These are phyloP conservation scores for Coffea canephora DNA, from an alignment of 257 asterid genomes.

Conservation along the genomic window DNA sequence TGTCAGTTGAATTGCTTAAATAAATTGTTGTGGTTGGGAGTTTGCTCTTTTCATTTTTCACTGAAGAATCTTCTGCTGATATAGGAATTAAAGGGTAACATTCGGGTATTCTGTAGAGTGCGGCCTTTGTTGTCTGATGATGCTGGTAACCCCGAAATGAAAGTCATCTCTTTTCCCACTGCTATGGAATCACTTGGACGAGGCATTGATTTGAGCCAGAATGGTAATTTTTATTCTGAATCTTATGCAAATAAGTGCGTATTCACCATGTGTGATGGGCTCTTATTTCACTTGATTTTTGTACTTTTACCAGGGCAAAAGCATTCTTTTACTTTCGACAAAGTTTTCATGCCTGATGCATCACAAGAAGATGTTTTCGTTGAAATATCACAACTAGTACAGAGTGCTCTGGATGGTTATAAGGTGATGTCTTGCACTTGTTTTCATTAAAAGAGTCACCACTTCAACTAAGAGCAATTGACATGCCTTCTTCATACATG, in stretches of 20 bases:
- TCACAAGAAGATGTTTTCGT: slow-evolving; percentile 85
- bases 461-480: neutral
- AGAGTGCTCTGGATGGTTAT: slow-evolving; percentile 98
- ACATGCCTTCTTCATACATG: neutral
- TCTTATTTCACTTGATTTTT: slow-evolving; percentile 14
- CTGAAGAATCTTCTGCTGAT: slow-evolving; percentile 13
- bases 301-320: slow-evolving; percentile 56
- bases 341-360: slow-evolving; percentile 79
- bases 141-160: slow-evolving; percentile 52
- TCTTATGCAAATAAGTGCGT: neutral
- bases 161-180: slow-evolving; percentile 72
- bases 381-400: slow-evolving; percentile 97
- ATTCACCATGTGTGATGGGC: slow-evolving; percentile 1
- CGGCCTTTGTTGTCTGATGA: slow-evolving; percentile 83
- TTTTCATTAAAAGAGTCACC: neutral
- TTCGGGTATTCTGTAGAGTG: slow-evolving; percentile 92
- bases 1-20: slow-evolving; percentile 14
- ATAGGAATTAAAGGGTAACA: slow-evolving; percentile 94
- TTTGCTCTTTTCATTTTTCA: neutral
- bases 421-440: slow-evolving; percentile 52
- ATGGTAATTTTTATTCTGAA: slow-evolving; percentile 43
- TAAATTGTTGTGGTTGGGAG: neutral
- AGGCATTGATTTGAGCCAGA: slow-evolving; percentile 74
- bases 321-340: slow-evolving; percentile 80
- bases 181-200: slow-evolving; percentile 67